Conservation (phyloP, 78 protist species). For the slime mould (Dictyostelium discoideum) region DNA sequence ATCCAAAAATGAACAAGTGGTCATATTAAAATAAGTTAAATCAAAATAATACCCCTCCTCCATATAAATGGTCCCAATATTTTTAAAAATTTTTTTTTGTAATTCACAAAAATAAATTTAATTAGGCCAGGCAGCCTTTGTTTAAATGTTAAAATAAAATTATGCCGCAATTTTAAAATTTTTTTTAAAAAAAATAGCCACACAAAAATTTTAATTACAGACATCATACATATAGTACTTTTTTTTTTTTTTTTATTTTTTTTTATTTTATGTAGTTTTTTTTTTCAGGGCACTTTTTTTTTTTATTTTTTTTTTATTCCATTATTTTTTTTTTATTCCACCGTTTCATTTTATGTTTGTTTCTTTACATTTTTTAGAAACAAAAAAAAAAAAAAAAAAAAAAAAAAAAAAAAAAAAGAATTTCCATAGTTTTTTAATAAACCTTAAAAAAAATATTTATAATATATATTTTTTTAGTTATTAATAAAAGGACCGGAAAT, state of each 20-base stretch:
- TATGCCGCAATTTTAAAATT: background rate
- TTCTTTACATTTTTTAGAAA: too few relatives aligned
- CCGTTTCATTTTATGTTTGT: background rate
- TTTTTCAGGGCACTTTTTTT: too few relatives aligned
- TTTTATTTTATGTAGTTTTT: too few relatives aligned
- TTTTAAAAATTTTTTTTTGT: background rate
- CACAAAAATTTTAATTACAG: background rate
- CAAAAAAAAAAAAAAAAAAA: too few relatives aligned
- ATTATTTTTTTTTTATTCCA: background rate
- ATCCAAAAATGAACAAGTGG: background rate
- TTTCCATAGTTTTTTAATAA: too few relatives aligned
- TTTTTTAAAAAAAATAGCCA: background rate
- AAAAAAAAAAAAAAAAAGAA: too few relatives aligned
- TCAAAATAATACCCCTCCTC: background rate
- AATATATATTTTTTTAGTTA: background rate
- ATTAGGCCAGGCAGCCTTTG: background rate
- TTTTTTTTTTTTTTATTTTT: too few relatives aligned
- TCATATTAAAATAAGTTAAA: background rate
- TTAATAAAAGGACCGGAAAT: background rate
- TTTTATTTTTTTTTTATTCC: too few relatives aligned
- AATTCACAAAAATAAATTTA: too few relatives aligned
- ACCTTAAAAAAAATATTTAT: too few relatives aligned
- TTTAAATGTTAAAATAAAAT: too few relatives aligned
- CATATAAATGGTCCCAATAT: background rate
- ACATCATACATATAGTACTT: background rate